Percentiles rank a stretch among this genome's conserved stretches.
These are phyloP conservation scores for Beauveria varroae DNA, from an alignment of 2,329 filamentous ascomycete genomes.

Conservation along the genomic window DNA sequence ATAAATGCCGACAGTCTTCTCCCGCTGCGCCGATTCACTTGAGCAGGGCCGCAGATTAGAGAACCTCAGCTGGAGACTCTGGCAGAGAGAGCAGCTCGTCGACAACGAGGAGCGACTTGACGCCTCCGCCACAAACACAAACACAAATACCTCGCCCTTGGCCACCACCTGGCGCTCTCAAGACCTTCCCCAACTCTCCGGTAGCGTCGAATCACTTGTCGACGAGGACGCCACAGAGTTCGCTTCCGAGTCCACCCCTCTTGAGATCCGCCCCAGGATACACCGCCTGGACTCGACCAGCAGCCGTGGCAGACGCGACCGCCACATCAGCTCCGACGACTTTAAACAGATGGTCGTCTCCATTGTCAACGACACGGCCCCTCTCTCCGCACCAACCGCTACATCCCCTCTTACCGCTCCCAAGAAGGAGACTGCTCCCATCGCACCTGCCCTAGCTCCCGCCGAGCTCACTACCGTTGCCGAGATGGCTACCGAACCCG, in stretches of 20 bases:
- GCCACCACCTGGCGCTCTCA: conserved; percentile 34
- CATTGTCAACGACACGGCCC: conserved; percentile 79
- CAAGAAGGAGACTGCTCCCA: conserved; percentile 38
- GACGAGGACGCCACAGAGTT: conserved; percentile 61
- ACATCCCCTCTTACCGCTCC: conserved; percentile 24
- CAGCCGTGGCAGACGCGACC: conserved; percentile 68
- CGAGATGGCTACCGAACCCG: conserved; percentile 30
- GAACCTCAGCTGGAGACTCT: conserved; percentile 92
- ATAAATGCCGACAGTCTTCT: conserved; percentile 63
- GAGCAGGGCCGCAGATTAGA: conserved; percentile 88
- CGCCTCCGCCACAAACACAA: conserved; percentile 27
- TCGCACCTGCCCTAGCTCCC: conserved; percentile 19
- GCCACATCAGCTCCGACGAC: conserved; percentile 87
- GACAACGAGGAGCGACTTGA: conserved; percentile 64
- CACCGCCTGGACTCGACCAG: conserved; percentile 64
- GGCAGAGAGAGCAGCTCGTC: conserved; percentile 74
- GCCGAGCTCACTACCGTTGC: conserved; percentile 34
- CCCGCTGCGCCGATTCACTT: conserved; percentile 86
- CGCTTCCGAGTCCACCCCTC: conserved; percentile 42
- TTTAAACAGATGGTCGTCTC: conserved; percentile 90
- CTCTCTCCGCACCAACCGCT: conserved; percentile 36
- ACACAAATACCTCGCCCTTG: conserved; percentile 42
- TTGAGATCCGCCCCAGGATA: conserved; percentile 61
- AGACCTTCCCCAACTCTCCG: conserved; percentile 65
- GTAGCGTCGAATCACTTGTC: conserved; percentile 66